Evolutionary conservation across 352 stramenopile genomes (phyloP), one percentile per base, ranked within the genome.

Genomic region (Pythium rishiriense): DNA sequence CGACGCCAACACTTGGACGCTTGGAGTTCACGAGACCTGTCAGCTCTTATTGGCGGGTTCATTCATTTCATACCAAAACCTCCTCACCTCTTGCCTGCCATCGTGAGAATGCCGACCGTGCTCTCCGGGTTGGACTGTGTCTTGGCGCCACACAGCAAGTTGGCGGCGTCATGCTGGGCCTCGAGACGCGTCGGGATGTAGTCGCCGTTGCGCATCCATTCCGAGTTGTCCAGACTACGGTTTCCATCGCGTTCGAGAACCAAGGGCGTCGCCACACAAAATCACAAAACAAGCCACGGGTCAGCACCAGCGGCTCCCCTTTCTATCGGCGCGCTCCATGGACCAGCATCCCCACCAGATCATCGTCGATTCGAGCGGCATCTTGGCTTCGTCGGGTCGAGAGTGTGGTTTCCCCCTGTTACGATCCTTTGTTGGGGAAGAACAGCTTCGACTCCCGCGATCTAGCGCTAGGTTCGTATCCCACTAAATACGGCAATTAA

Each of bases 191-290:
- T 98, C 48, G 97, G 97, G 67, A 98, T 92, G 86, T 99, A 99
- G 79, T 99, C 98, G 43, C 97, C 97, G 79, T 99, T 99, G 45
- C 98, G 91, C 97, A 99, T 99, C 85, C 90, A 98, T 76, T 99
- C 95, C 64, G 94, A 98, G 74, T 97, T 99, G 78, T 99, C 97
- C 69, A 99, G 66, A 62, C 85, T 94, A 56, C 8, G 15, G 1
- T 21, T 37, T 64, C 48, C 37, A 48, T 28, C 26, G 49, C 26
- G 45, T 69, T 69, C 47, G 46, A 24, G 14, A 52, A 21, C 25
- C 28, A 42, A 58, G 46, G 25, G 3, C 4, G 51, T 17, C 6
- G 17, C 33, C 14, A 51, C 37, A 21, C 21, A 11, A 54, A 19
- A 17, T 25, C 15, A 50, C 12, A 43, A 10, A 64, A 64, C 28